Percentiles rank a stretch among this genome's conserved stretches.
Evolutionary conservation across 208 protist genomes (phyloP).

Genomic region (Eutreptiella sp.): DNA sequence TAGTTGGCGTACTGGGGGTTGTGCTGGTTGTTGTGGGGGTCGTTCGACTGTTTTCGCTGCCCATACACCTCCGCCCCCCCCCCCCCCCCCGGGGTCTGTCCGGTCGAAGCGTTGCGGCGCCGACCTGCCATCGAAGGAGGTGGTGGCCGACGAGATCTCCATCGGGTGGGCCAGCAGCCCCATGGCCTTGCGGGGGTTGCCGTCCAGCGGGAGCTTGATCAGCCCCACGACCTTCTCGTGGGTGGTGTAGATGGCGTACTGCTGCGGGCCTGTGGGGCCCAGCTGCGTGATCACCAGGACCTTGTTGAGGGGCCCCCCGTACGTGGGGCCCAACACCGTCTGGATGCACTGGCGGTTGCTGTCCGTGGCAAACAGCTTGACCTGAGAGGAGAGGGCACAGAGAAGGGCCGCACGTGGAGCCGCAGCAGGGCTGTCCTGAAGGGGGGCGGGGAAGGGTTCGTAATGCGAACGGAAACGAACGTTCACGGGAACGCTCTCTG

Average conservation of each 20-base stretch:
- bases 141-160: conserved; percentile 53
- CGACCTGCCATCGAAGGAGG: conserved; percentile 72
- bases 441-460: not conserved
- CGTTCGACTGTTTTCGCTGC: too few relatives aligned
- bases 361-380: conserved; percentile 66
- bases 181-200: conserved; percentile 75
- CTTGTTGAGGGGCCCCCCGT: conserved; percentile 71
- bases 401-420: too few relatives aligned
- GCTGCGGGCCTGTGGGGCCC: conserved; percentile 18
- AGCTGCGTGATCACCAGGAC: conserved; percentile 48
- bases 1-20: too few relatives aligned
- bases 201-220: conserved; percentile 76
- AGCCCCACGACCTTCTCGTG: conserved; percentile 82
- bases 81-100: not conserved
- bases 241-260: conserved; percentile 72
- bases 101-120: too few relatives aligned
- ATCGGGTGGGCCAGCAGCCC: conserved; percentile 86
- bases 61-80: too few relatives aligned
- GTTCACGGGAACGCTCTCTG: too few relatives aligned
- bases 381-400: too few relatives aligned
- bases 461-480: too few relatives aligned
- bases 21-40: too few relatives aligned
- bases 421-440: not conserved
- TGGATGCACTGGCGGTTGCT: conserved; percentile 74
- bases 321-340: conserved; percentile 77